phyloP scores from a whole-genome alignment of 306 rosid species.

The Corylus avellana region DNA sequence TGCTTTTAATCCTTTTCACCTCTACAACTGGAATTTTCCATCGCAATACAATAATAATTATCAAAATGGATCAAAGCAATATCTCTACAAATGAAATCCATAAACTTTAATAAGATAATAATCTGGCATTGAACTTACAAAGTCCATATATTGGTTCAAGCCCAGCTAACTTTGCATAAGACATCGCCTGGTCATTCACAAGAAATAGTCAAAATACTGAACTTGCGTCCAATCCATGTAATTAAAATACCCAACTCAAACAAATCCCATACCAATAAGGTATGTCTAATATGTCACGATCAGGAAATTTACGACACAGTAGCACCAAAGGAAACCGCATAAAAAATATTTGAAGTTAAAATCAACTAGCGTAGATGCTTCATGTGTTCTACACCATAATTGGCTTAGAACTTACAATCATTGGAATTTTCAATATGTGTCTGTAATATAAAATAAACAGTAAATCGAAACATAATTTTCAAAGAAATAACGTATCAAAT shows the following conservation, averaged over 20 bases:
- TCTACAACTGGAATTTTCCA: neutral
- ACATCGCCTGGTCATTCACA: constrained; percentile 73
- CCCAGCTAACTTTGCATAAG: constrained; percentile 96
- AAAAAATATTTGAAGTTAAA: neutral
- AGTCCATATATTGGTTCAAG: constrained; percentile 93
- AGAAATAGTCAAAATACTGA: constrained; percentile 21
- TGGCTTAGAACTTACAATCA: neutral
- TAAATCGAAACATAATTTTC: neutral
- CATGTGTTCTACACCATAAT: neutral
- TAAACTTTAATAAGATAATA: constrained; percentile 8
- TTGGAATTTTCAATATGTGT: neutral
- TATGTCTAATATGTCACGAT: neutral
- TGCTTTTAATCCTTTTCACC: neutral
- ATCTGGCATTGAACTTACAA: constrained; percentile 59
- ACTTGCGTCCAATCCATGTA: constrained; percentile 7
- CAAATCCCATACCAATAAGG: neutral
- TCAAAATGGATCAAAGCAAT: neutral
- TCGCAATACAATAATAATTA: neutral
- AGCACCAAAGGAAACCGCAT: neutral
- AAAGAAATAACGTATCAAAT: neutral
- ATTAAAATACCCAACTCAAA: constrained; percentile 5
- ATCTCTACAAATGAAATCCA: neutral
- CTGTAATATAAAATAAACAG: neutral
- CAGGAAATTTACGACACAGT: neutral
- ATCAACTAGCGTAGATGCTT: neutral